Percentiles rank a stretch among this genome's conserved stretches.
These are phyloP conservation scores for Sisymbrium altissimum DNA, from an alignment of 345 rosid genomes.

Conservation along the genomic window DNA sequence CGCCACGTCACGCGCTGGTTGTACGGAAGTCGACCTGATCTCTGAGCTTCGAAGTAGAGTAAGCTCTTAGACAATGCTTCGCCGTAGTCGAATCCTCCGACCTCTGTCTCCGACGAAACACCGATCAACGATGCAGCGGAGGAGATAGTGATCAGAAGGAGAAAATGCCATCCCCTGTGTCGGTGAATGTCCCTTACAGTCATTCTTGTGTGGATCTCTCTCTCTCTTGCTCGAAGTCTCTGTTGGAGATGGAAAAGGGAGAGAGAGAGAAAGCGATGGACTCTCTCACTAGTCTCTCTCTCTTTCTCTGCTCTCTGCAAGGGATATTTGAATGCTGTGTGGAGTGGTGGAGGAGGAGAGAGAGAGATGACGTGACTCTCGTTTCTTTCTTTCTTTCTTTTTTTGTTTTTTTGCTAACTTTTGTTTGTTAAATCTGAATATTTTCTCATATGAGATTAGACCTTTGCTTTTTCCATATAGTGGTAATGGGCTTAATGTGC, in stretches of 20 bases:
- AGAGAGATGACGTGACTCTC: constrained; percentile 24
- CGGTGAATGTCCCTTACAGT: constrained; percentile 6
- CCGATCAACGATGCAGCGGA: background rate
- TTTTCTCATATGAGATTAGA: constrained; percentile 3
- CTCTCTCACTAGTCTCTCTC: constrained; percentile 31
- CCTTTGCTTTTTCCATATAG: constrained; percentile 14
- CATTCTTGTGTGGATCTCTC: background rate
- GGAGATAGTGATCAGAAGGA: constrained; percentile 4
- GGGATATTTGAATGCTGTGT: constrained; percentile 32
- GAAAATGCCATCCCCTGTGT: constrained; percentile 7
- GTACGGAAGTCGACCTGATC: constrained; percentile 87
- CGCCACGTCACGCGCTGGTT: constrained; percentile 91
- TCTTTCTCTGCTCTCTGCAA: constrained; percentile 20
- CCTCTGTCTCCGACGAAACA: constrained; percentile 8
- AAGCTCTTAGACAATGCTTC: constrained; percentile 86
- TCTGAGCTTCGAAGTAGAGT: constrained; percentile 88
- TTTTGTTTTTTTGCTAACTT: background rate
- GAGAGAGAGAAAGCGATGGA: constrained; percentile 32
- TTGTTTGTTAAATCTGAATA: background rate
- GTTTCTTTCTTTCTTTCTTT: background rate
- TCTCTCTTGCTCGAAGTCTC: background rate
- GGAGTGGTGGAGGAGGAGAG: constrained; percentile 15
- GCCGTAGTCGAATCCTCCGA: constrained; percentile 44
- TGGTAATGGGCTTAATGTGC: constrained; percentile 14
- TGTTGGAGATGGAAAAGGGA: constrained; percentile 2